Base-by-base conservation (phyloP, 2,329 filamentous ascomycete genomes). In the Colletotrichum sidae region DNA sequence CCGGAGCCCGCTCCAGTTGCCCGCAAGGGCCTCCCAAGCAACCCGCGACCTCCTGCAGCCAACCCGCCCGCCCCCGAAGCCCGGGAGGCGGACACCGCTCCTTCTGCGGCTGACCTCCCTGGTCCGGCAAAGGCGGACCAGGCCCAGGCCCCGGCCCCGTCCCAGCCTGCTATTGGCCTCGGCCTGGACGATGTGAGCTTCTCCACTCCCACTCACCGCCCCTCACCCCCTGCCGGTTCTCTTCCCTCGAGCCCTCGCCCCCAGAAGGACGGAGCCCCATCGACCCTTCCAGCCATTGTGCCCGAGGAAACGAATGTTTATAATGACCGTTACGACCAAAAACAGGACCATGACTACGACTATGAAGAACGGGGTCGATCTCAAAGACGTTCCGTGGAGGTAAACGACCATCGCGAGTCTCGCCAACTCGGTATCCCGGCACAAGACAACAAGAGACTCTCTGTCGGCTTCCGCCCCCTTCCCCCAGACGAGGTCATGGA, bases 401-500 rank as follows among this genome's bases (percentile, higher is more conserved):
- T 71, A 4, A 69, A 71, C 35, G 68, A 71, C 61, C 68, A 71
- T 61, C 70, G 73, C 25, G 72, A 71, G 42, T 71, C 75, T 51
- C 71, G 74, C 67, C 75, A 76, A 39, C 79, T 91, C 7, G 83
- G 80, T 55, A 83, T 90, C 51, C 88, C 88, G 2, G 80, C 81
- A 13, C 80, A 83, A 66, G 80, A 86, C 64, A 82, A 79, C 71
- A 85, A 85, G 67, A 83, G 89, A 61, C 76, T 91, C n/a, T 92
- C 89, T 1, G 86, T 91, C 50, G 88, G 89, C 35, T 86, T 97
- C 77, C 91, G 96, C 13, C 96, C 96, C 25, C 84, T 99, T 68
- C 96, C 96, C 6, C 93, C 94, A 41, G 90, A 94, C 73, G 92
- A 97, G 69, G 88, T 92, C 59, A 85, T 84, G 37, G 88, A 90